phyloP scores from a whole-genome alignment of 1,284 basidiomycete species.

The Veloboletus limbatus region DNA sequence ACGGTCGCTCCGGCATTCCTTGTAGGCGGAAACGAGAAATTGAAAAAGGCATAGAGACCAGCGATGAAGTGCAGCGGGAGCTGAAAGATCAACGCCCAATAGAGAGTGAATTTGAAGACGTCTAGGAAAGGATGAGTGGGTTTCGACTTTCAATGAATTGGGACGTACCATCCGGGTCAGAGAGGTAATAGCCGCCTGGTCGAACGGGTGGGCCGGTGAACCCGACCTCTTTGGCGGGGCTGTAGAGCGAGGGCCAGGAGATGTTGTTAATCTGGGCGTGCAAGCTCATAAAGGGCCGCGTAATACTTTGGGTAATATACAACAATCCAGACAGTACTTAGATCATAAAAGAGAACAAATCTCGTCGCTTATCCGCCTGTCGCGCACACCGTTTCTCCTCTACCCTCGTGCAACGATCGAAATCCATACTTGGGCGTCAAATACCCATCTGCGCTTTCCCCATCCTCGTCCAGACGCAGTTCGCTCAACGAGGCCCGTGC shows the following conservation, averaged over 20 bases:
- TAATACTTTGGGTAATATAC: too few species aligned
- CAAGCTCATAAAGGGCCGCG: conserved; percentile 7
- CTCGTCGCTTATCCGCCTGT: conserved; percentile 6
- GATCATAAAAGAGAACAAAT: conserved; percentile 9
- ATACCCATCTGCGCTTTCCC: conserved; percentile 14
- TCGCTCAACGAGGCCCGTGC: conserved; percentile 32
- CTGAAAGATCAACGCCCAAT: conserved; percentile 80
- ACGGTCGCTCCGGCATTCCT: conserved; percentile 8
- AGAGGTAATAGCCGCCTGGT: conserved; percentile 46
- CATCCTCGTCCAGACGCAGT: conserved; percentile 26
- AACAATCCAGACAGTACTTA: background rate
- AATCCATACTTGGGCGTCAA: conserved; percentile 26
- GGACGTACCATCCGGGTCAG: conserved; percentile 39
- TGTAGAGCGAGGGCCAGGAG: conserved; percentile 57
- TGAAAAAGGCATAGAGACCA: conserved; percentile 69
- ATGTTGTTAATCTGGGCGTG: conserved; percentile 19
- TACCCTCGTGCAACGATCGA: conserved; percentile 6
- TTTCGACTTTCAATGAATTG: background rate
- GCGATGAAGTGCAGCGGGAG: conserved; percentile 67
- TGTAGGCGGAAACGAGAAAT: conserved; percentile 55
- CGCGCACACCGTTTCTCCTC: conserved; percentile 4
- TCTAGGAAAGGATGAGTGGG: conserved; percentile 53
- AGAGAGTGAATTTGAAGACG: conserved; percentile 80
- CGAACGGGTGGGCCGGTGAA: conserved; percentile 39
- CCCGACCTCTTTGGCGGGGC: conserved; percentile 48